phyloP scores from a whole-genome alignment of 495 filamentous ascomycete genomes.

The Trichoderma orchidacearum region DNA sequence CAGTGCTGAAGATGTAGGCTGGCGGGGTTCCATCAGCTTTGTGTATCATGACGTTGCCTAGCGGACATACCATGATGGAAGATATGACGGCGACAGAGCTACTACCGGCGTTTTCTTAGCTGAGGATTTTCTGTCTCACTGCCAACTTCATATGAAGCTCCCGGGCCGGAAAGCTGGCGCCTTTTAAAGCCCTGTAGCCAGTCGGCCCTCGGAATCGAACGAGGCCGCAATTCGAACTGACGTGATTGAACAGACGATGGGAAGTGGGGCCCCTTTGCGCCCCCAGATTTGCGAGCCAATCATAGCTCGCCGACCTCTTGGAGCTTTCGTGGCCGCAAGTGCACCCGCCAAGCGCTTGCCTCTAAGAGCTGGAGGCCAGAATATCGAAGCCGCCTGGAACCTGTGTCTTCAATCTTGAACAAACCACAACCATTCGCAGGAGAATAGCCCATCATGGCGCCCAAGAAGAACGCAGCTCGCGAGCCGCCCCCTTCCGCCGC shows the following conservation, averaged over 20 bases:
- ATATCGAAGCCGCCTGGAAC: not conserved
- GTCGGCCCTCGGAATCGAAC: not conserved
- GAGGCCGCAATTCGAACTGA: not conserved
- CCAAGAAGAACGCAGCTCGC: conserved; percentile 16
- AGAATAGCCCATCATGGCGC: conserved; percentile 17
- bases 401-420: not conserved
- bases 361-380: too few relatives aligned
- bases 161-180: not conserved
- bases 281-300: not conserved
- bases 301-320: not conserved
- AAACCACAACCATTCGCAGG: too few relatives aligned
- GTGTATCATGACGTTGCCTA: not conserved
- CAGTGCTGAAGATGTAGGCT: not conserved
- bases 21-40: not conserved
- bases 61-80: not conserved
- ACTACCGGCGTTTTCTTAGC: too few relatives aligned
- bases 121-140: too few relatives aligned
- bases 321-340: conserved; percentile 1
- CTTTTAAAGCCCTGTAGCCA: not conserved
- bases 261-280: not conserved
- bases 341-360: too few relatives aligned
- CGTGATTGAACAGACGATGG: not conserved
- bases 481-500: conserved; percentile 6
- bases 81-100: too few relatives aligned
- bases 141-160: too few relatives aligned